Conservation (phyloP, 75 land plant genomes). For the Cunninghamia lanceolata region DNA sequence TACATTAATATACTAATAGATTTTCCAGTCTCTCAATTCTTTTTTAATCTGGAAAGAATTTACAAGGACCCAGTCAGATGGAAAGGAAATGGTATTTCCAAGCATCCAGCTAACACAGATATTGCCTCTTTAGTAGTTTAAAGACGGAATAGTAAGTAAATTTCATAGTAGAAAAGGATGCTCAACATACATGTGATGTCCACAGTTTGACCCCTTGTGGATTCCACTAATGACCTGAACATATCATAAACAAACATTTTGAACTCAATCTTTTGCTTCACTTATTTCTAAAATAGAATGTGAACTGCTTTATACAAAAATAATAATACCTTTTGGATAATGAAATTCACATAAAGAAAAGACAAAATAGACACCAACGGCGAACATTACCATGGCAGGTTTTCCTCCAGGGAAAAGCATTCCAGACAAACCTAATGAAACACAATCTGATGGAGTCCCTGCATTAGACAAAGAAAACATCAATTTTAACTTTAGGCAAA, state of each 20-base stretch:
- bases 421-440: constrained; percentile 36
- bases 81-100: neutral
- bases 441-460: constrained; percentile 60
- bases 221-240: constrained; percentile 52
- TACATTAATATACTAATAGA: no score
- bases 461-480: constrained; percentile 1
- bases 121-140: neutral
- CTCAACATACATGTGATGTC: constrained; percentile 43
- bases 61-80: neutral
- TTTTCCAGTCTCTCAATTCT: neutral
- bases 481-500: neutral
- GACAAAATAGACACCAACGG: neutral
- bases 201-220: constrained; percentile 55
- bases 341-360: neutral
- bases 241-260: neutral
- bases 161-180: neutral
- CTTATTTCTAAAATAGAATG: neutral
- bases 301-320: neutral
- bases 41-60: neutral
- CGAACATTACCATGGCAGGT: constrained; percentile 32
- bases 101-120: neutral
- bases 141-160: neutral
- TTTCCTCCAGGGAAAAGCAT: constrained; percentile 31
- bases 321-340: neutral
- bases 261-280: neutral